Evolutionary conservation across 306 rosid genomes (phyloP).

Genomic region (Quercus cerris): DNA sequence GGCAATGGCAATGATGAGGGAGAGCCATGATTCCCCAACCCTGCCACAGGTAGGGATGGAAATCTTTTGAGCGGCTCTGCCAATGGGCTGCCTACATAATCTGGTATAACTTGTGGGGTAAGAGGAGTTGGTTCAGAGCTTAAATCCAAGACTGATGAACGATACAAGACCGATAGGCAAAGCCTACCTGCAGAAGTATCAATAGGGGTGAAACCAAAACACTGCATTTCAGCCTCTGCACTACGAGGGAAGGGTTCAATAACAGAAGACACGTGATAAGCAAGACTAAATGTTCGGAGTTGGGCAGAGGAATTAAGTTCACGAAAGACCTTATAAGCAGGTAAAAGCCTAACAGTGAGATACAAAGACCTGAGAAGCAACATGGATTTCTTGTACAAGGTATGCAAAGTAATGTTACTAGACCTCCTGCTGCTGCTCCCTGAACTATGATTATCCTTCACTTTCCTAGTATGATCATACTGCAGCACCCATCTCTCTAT

Average conservation of each 20-base stretch:
- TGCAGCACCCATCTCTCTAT: conserved; percentile 85
- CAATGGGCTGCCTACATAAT: conserved; percentile 87
- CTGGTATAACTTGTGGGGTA: conserved; percentile 69
- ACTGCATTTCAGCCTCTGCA: conserved; percentile 69
- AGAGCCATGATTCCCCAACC: conserved; percentile 46
- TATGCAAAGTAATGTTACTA: conserved; percentile 41
- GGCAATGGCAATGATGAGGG: conserved; percentile 53
- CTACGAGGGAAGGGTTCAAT: conserved; percentile 64
- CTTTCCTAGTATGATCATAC: conserved; percentile 50
- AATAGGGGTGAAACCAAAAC: conserved; percentile 73
- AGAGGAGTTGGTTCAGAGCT: conserved; percentile 62
- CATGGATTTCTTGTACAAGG: conserved; percentile 61
- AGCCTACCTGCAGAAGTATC: conserved; percentile 79
- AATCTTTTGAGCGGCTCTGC: conserved; percentile 60
- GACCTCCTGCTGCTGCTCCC: conserved; percentile 51
- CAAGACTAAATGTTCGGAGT: conserved; percentile 54
- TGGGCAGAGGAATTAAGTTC: conserved; percentile 63
- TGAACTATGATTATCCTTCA: conserved; percentile 42
- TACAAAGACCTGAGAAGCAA: conserved; percentile 81
- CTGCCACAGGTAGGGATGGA: conserved; percentile 52
- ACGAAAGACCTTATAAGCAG: conserved; percentile 60
- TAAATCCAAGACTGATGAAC: conserved; percentile 44
- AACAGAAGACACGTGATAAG: conserved; percentile 66
- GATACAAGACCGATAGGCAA: conserved; percentile 63
- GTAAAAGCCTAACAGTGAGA: conserved; percentile 70